These are phyloP conservation scores for Lachancea fermentati DNA, from an alignment of 805 yeast species.

Conservation along the genomic window DNA sequence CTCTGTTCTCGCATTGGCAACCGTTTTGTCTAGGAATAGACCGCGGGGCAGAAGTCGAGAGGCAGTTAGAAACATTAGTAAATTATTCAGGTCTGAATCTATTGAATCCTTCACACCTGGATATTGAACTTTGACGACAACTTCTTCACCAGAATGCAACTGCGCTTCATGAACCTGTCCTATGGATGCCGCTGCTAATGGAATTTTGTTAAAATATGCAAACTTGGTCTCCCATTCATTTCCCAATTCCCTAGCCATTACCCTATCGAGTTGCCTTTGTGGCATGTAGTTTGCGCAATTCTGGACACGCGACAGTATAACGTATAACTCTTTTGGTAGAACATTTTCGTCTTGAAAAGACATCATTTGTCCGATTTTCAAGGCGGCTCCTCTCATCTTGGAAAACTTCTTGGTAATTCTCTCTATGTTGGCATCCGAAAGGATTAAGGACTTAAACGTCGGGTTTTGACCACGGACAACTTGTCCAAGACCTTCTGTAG, in stretches of 20 bases:
- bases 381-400: conserved; percentile 98
- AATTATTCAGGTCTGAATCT: conserved; percentile 87
- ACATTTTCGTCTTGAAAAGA: conserved; percentile 89
- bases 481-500: conserved; percentile 69
- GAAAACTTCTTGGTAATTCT: conserved; percentile 81
- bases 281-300: conserved; percentile 98
- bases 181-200: conserved; percentile 95
- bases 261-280: conserved; percentile 73
- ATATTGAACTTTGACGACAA: conserved; percentile 93
- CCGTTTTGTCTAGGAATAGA: conserved; percentile 81
- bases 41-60: conserved; percentile 87
- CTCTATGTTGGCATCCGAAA: conserved; percentile 81
- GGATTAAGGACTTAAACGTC: conserved; percentile 50
- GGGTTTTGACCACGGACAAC: conserved; percentile 50
- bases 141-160: conserved; percentile 58
- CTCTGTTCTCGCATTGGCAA: conserved; percentile 89
- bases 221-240: conserved; percentile 68
- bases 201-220: conserved; percentile 73
- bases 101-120: conserved; percentile 95
- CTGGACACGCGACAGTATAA: conserved; percentile 77
- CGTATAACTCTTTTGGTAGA: conserved; percentile 78
- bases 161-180: conserved; percentile 93
- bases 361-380: conserved; percentile 94
- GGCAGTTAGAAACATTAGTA: conserved; percentile 77
- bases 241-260: conserved; percentile 71